Percentiles rank a stretch among this genome's conserved stretches.
These are phyloP conservation scores for Pseudozyma hubeiensis DNA, from an alignment of 1,284 basidiomycete species.

Conservation along the genomic window DNA sequence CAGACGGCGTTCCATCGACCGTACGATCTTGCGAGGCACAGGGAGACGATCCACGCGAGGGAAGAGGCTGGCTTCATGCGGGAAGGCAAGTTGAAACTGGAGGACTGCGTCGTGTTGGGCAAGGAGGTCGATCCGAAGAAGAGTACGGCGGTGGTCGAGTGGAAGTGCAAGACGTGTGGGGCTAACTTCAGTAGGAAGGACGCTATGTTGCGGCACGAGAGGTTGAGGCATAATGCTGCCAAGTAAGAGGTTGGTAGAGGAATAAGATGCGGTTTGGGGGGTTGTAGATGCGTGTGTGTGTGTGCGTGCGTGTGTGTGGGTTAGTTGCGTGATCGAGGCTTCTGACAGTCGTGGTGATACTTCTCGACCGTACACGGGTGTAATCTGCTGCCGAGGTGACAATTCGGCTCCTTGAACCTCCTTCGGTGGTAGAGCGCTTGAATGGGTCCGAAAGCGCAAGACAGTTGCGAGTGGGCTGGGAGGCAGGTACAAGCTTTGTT, in stretches of 20 bases:
- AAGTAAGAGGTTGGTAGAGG: slow-evolving; percentile 16
- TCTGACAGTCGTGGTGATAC: too few species aligned
- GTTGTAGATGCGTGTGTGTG: too few species aligned
- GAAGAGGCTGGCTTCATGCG: slow-evolving; percentile 63
- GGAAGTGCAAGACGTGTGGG: slow-evolving; percentile 64
- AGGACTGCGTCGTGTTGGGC: slow-evolving; percentile 65
- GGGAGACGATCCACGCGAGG: slow-evolving; percentile 66
- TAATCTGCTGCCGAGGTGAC: too few species aligned
- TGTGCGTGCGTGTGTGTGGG: too few species aligned
- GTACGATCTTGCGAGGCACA: slow-evolving; percentile 66
- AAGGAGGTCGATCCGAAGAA: slow-evolving; percentile 67
- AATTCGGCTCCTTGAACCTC: too few species aligned
- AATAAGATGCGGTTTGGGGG: too few species aligned
- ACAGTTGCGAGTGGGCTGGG: too few species aligned
- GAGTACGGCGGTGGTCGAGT: slow-evolving; percentile 63
- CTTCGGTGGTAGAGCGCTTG: too few species aligned
- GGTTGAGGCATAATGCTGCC: slow-evolving; percentile 50
- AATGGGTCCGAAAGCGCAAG: too few species aligned
- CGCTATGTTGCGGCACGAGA: slow-evolving; percentile 63
- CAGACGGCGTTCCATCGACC: slow-evolving; percentile 66
- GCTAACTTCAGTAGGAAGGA: slow-evolving; percentile 61
- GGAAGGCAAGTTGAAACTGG: slow-evolving; percentile 55
- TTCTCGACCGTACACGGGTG: too few species aligned
- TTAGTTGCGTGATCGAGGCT: too few species aligned
- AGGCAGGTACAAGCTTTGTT: too few species aligned